A percentile compares a stretch with the other conserved stretches of the same genome.
Evolutionary conservation across 129 eudicot species (phyloP).

Genomic region (Heracleum sosnowskyi): DNA sequence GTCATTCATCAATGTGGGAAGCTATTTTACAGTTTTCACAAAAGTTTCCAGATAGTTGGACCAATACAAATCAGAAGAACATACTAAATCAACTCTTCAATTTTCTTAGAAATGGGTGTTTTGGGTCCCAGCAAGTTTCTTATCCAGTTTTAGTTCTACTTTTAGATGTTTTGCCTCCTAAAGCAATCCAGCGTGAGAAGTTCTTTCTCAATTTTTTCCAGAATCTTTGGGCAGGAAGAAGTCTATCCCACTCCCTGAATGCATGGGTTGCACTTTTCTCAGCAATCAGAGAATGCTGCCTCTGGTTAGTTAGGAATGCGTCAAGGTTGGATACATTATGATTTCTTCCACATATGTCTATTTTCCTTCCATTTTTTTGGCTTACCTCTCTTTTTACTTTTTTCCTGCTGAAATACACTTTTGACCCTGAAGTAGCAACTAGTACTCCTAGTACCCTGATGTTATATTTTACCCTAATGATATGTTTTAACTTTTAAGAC

Average conservation of each 20-base stretch:
- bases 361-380: neutral
- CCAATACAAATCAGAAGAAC: constrained; percentile 44
- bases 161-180: constrained; percentile 61
- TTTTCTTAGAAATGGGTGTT: constrained; percentile 79
- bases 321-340: constrained; percentile 42
- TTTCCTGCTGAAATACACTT: neutral
- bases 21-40: constrained; percentile 46
- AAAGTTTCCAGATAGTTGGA: constrained; percentile 75
- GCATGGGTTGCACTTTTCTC: constrained; percentile 48
- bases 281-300: constrained; percentile 63
- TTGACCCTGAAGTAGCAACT: neutral
- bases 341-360: neutral
- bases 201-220: constrained; percentile 65
- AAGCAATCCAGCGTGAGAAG: constrained; percentile 34
- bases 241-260: constrained; percentile 31
- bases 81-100: constrained; percentile 51
- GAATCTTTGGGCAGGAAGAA: constrained; percentile 83
- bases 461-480: neutral
- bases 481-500: neutral
- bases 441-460: neutral
- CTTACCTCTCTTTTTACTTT: neutral
- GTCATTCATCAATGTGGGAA: constrained; percentile 96
- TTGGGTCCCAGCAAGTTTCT: constrained; percentile 90
- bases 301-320: constrained; percentile 61
- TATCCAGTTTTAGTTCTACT: constrained; percentile 70